Evolutionary conservation across 73 alveolate species (phyloP), one percentile per base, ranked within the genome.

Genomic region (Blepharisma stoltei): DNA sequence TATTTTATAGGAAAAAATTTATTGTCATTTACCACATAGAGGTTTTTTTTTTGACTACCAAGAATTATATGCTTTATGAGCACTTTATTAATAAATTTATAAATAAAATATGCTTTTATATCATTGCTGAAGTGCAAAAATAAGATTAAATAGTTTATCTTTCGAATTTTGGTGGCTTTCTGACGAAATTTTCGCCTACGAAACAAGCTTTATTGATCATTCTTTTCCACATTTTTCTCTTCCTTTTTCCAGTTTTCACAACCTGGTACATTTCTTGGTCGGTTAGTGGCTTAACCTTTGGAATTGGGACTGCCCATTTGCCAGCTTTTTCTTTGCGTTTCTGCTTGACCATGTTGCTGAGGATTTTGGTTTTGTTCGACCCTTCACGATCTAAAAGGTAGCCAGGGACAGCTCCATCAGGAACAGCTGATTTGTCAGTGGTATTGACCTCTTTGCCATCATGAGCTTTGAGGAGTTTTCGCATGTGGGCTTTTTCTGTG

Each of bases 261-360:
- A 96, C 98, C 80, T 94, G 92, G 90, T 94, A 96, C 99, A 96
- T 96, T 90, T 96, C 98, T 73, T 89, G 97, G 76, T 96, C 99
- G 47, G 97, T 92, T 97, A 96, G 90, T 54, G 98, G 97, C 82
- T 94, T 92, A 14, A 96, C 99, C 54, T 92, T 94, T 6, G 95
- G 98, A 68, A 96, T 88, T 49, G 99, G 99, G 54, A 96, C 98
- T 77, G 91, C 82, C 99, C 99, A 96, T 79, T 96, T 96, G 25
- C 99, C 99, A 76, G 98, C 99, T 78, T 96, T 96, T 81, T 96
- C 99, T 87, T 96, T 91, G 66, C 99, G 78, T 87, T 95, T 95
- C 86, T 95, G 93, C 87, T 96, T 96, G 83, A 96, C 85, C 95
- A 95, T 96, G 81, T 96, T 96, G 49, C 97, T 81, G 52, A 96